Evolutionary conservation across 495 filamentous ascomycete species (phyloP).

Genomic region (Aspergillus nanangensis): DNA sequence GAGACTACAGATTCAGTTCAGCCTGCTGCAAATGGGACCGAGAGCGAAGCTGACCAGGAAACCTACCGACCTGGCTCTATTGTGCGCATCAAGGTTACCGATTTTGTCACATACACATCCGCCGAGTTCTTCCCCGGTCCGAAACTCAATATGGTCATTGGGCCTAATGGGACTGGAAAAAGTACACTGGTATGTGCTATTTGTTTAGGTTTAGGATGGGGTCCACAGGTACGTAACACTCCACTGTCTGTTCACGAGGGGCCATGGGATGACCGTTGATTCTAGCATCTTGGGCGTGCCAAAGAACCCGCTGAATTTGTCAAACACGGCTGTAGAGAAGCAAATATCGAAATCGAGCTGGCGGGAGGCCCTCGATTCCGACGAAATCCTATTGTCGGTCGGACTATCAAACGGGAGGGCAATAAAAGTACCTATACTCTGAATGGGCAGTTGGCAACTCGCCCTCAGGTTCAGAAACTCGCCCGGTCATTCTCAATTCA

Average conservation of each 20-base stretch:
- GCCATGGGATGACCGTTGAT: too few relatives aligned
- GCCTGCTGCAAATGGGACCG: background rate
- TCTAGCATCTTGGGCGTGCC: slow-evolving; percentile 77
- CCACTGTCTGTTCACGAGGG: background rate
- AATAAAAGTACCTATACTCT: slow-evolving; percentile 73
- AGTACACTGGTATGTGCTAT: slow-evolving; percentile 97
- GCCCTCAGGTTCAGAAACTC: slow-evolving; percentile 58
- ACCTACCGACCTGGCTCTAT: slow-evolving; percentile 78
- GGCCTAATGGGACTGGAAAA: slow-evolving; percentile 96
- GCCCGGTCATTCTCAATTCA: slow-evolving; percentile 74
- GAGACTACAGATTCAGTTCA: background rate
- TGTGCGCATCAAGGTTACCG: slow-evolving; percentile 76
- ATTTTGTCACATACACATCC: slow-evolving; percentile 93
- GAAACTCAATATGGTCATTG: slow-evolving; percentile 97
- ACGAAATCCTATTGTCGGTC: slow-evolving; percentile 66
- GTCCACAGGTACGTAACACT: slow-evolving; percentile 50
- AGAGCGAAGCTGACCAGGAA: slow-evolving; percentile 3
- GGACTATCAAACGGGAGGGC: slow-evolving; percentile 74
- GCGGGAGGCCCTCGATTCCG: slow-evolving; percentile 44
- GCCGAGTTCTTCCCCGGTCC: slow-evolving; percentile 88
- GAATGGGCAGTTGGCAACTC: slow-evolving; percentile 53
- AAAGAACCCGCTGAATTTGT: slow-evolving; percentile 86
- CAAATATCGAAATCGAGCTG: slow-evolving; percentile 85
- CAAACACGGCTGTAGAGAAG: slow-evolving; percentile 78
- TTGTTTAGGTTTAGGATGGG: slow-evolving; percentile 86